Percentiles rank a stretch among this genome's conserved stretches.
phyloP scores from a whole-genome alignment of 305 asterid genomes.

The Fraxinus latifolia region DNA sequence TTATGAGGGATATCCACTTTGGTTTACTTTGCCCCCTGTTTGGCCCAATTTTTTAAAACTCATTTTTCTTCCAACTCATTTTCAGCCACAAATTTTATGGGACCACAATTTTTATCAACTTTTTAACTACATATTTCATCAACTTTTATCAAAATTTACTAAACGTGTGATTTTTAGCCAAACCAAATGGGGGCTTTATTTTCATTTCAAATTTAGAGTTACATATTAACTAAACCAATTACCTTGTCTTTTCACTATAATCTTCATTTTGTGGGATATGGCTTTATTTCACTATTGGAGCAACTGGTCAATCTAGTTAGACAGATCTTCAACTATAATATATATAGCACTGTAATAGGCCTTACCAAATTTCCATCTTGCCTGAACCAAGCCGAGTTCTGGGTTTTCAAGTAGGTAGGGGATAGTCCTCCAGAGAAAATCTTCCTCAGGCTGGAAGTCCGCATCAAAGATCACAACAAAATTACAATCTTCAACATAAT shows the following conservation, averaged over 20 bases:
- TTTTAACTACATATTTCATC: background rate
- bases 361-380: constrained; percentile 52
- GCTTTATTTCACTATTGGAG: background rate
- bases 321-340: background rate
- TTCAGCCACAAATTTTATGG: background rate
- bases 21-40: background rate
- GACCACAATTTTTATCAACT: background rate
- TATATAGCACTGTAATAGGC: constrained; percentile 5
- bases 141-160: background rate
- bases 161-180: background rate
- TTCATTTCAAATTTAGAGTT: background rate
- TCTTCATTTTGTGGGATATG: background rate
- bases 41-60: background rate
- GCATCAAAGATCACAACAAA: constrained; percentile 47
- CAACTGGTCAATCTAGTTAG: background rate
- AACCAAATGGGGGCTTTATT: background rate
- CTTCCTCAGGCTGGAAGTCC: constrained; percentile 49
- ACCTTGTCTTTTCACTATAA: background rate
- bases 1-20: background rate
- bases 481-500: constrained; percentile 39
- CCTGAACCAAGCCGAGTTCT: constrained; percentile 47
- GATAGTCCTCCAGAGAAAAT: constrained; percentile 44
- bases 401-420: constrained; percentile 47
- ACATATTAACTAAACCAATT: background rate
- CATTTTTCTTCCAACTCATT: background rate